Conservation (phyloP, 495 filamentous ascomycete species). For the Penicillium manginii region DNA sequence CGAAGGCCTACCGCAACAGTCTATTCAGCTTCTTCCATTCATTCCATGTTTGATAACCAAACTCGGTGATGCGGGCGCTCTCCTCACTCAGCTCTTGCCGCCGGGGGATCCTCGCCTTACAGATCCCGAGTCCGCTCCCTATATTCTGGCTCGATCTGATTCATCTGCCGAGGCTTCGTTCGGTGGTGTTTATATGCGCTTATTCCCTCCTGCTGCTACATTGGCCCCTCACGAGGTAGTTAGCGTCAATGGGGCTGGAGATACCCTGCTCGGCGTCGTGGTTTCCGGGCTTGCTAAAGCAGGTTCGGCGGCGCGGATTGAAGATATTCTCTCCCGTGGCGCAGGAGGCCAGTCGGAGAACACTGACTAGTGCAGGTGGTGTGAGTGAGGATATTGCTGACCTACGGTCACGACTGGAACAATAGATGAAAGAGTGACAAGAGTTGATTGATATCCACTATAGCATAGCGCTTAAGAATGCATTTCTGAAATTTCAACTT, state of each 20-base stretch:
- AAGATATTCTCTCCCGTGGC: conserved; percentile 51
- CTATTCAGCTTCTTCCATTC: conserved; percentile 83
- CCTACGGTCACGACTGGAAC: conserved; percentile 16
- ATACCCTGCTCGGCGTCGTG: conserved; percentile 86
- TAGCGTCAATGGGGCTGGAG: conserved; percentile 92
- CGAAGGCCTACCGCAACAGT: conserved; percentile 78
- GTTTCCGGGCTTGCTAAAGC: conserved; percentile 64
- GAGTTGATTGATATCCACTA: conserved; percentile 10
- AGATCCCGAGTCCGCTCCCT: conserved; percentile 61
- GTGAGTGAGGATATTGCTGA: conserved; percentile 57
- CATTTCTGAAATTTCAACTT: background rate
- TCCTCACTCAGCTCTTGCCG: conserved; percentile 71
- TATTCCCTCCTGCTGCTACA: conserved; percentile 71
- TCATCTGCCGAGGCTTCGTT: conserved; percentile 53
- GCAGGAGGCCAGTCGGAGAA: conserved; percentile 77
- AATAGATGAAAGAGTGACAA: background rate
- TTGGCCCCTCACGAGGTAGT: conserved; percentile 65
- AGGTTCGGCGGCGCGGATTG: conserved; percentile 27
- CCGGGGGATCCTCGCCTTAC: conserved; percentile 66
- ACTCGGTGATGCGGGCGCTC: conserved; percentile 75
- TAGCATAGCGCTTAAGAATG: conserved; percentile 9
- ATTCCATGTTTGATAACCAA: conserved; percentile 85
- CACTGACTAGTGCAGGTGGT: conserved; percentile 70
- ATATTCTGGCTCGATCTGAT: conserved; percentile 64
- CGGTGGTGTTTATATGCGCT: conserved; percentile 82